phyloP scores from a whole-genome alignment of 176 grass and related monocot genomes.

The Oryza glumipatula region DNA sequence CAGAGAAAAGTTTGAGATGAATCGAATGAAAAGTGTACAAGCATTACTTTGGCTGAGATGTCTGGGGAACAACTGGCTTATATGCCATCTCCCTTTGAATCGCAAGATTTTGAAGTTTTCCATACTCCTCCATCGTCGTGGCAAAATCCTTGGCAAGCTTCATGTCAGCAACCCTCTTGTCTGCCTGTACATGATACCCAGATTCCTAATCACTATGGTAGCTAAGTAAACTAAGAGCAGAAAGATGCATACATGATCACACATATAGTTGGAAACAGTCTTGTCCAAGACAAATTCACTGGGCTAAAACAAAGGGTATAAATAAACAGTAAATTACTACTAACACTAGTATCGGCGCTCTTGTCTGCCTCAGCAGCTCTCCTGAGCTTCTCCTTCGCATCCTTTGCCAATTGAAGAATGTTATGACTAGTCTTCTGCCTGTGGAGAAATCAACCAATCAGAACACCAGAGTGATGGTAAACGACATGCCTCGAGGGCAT shows the following conservation, averaged over 20 bases:
- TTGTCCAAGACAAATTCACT: neutral
- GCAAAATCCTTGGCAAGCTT: constrained; percentile 98
- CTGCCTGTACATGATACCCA: constrained; percentile 52
- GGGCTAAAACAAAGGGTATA: constrained; percentile 22
- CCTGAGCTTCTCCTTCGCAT: constrained; percentile 82
- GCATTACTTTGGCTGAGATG: constrained; percentile 64
- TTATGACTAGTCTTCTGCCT: constrained; percentile 78
- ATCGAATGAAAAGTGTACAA: neutral
- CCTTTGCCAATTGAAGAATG: constrained; percentile 77
- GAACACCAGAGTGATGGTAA: neutral
- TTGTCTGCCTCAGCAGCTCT: constrained; percentile 66
- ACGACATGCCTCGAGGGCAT: constrained; percentile 6
- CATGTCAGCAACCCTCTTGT: constrained; percentile 81
- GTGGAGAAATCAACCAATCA: constrained; percentile 34
- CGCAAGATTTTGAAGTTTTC: constrained; percentile 75
- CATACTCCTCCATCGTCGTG: constrained; percentile 79
- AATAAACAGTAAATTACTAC: constrained; percentile 31
- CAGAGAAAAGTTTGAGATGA: constrained; percentile 20
- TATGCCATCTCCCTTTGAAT: constrained; percentile 82
- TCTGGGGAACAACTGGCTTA: constrained; percentile 57
- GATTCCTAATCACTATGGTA: neutral
- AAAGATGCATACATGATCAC: neutral
- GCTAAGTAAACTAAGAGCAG: neutral
- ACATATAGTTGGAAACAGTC: constrained; percentile 4
- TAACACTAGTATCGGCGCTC: constrained; percentile 66